A percentile compares a stretch with the other conserved stretches of the same genome.
These are phyloP conservation scores for Stenocarpella maydis DNA, from an alignment of 2,329 filamentous ascomycete genomes.

Conservation along the genomic window DNA sequence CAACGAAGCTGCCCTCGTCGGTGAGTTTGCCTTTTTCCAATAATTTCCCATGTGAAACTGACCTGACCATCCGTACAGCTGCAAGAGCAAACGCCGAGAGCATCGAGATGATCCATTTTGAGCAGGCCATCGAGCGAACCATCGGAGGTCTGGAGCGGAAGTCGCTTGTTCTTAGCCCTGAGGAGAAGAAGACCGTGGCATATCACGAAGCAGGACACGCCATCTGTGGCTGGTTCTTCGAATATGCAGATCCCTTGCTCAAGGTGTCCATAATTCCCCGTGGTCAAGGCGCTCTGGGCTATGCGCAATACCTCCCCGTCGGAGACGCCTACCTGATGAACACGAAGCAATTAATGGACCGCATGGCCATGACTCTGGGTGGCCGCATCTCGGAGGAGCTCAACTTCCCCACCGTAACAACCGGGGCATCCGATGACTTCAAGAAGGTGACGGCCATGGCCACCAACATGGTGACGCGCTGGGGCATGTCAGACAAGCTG, in stretches of 20 bases:
- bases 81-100: constrained; percentile 82
- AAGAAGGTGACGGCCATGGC: constrained; percentile 98
- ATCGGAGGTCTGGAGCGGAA: constrained; percentile 98
- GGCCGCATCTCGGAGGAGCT: constrained; percentile 95
- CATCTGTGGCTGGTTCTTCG: constrained; percentile 98
- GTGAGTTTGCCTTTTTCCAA: constrained; percentile 60
- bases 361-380: constrained; percentile 99
- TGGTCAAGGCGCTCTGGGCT: constrained; percentile 90
- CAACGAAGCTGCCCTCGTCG: constrained; percentile 95
- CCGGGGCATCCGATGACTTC: constrained; percentile 95
- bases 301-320: constrained; percentile 94
- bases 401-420: constrained; percentile 96
- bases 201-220: constrained; percentile 88
- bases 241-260: constrained; percentile 93
- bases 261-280: constrained; percentile 99
- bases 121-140: constrained; percentile 96
- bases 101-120: constrained; percentile 90
- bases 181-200: constrained; percentile 78
- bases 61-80: constrained; percentile 58
- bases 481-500: constrained; percentile 96
- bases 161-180: constrained; percentile 88
- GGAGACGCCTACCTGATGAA: constrained; percentile 96
- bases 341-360: constrained; percentile 94
- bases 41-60: neutral
- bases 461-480: constrained; percentile 98